Percentiles rank a stretch among this genome's conserved stretches.
Evolutionary conservation across 148 eudicot genomes (phyloP).

Genomic region (Fagopyrum homotropicum): DNA sequence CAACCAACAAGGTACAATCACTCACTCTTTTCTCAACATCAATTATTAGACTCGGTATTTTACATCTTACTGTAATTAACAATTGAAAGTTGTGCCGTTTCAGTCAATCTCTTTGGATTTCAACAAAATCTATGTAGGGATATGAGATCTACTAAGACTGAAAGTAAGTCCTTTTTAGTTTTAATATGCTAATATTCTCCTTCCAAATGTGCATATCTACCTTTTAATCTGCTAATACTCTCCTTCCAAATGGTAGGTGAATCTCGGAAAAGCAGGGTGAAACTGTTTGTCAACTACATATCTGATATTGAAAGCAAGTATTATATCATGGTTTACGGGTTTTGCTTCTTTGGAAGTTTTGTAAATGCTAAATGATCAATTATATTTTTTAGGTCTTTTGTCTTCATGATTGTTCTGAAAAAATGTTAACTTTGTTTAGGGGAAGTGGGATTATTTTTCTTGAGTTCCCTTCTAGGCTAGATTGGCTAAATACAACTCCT

Average conservation of each 20-base stretch:
- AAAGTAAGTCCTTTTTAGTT: too few species aligned
- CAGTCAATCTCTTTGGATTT: too few species aligned
- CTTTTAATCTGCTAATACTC: too few species aligned
- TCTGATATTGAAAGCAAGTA: conserved; percentile 66
- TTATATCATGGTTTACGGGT: conserved; percentile 4
- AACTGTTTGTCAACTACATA: conserved; percentile 70
- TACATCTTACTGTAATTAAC: too few species aligned
- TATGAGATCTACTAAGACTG: too few species aligned
- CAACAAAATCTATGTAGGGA: too few species aligned
- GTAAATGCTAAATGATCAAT: not conserved
- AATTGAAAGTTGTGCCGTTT: too few species aligned
- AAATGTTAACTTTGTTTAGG: conserved; percentile 32
- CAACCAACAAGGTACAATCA: too few species aligned
- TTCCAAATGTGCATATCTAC: too few species aligned
- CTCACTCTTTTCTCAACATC: too few species aligned
- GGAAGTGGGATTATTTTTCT: conserved; percentile 60
- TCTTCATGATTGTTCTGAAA: not conserved
- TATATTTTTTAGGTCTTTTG: not conserved
- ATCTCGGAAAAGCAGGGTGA: conserved; percentile 51
- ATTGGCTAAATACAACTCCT: conserved; percentile 88
- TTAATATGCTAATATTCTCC: too few species aligned
- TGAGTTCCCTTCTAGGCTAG: conserved; percentile 87
- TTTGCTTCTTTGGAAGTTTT: not conserved
- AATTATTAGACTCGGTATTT: too few species aligned
- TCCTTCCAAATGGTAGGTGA: conserved; percentile 31